Evolutionary conservation across 1,284 basidiomycete species (phyloP).

Genomic region (Cutaneotrichosporon spelunceum): DNA sequence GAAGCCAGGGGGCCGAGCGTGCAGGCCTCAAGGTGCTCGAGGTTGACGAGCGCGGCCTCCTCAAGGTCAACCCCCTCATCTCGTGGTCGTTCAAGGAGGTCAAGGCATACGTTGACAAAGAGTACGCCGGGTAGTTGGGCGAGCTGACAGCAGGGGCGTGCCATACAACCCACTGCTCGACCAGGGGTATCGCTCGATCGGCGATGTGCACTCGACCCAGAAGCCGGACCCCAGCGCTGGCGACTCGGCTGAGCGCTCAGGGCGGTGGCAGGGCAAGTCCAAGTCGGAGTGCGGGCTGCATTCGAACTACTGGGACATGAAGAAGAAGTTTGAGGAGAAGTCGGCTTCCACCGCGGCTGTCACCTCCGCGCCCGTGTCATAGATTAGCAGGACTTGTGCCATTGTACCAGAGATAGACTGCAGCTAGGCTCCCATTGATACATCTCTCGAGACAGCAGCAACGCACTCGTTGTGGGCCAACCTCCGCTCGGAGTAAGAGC

Average conservation of each 20-base stretch:
- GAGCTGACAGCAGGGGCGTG: constrained; percentile 57
- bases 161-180: constrained; percentile 85
- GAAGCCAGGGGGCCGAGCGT: constrained; percentile 86
- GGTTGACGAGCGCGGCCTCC: constrained; percentile 82
- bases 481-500: background rate
- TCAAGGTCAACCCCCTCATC: constrained; percentile 94
- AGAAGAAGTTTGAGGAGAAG: constrained; percentile 49
- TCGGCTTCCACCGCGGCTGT: background rate
- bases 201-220: constrained; percentile 93
- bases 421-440: background rate
- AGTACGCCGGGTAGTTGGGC: constrained; percentile 51
- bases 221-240: constrained; percentile 57
- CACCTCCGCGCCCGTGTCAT: background rate
- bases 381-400: background rate
- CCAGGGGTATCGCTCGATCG: constrained; percentile 89
- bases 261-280: constrained; percentile 82
- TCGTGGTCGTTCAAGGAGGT: constrained; percentile 84
- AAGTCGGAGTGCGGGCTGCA: constrained; percentile 97
- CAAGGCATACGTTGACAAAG: constrained; percentile 76
- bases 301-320: constrained; percentile 69
- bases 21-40: constrained; percentile 80
- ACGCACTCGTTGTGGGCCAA: background rate
- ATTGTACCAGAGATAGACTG: background rate
- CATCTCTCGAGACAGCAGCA: background rate
- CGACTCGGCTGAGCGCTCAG: constrained; percentile 76